Conservation (phyloP, 306 rosid species). For the Ochetophila trinervis region DNA sequence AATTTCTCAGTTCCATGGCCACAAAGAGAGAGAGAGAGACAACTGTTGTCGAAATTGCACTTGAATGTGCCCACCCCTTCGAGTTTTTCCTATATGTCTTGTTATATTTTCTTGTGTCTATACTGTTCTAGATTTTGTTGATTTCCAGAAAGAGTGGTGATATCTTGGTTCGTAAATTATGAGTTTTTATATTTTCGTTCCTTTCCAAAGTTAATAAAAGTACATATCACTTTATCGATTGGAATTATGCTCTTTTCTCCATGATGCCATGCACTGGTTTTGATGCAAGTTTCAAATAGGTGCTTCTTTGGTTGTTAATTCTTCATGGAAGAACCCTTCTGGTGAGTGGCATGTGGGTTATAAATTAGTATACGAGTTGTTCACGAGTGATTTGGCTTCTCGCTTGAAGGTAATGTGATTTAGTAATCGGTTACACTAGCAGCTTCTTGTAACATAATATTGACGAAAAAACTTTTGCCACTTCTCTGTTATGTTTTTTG, state of each 20-base stretch:
- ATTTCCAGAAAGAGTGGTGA: background rate
- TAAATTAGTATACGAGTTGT: conserved; percentile 83
- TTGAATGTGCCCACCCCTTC: background rate
- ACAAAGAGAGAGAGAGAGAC: too few species aligned
- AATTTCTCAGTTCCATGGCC: too few species aligned
- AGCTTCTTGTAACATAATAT: background rate
- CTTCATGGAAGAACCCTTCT: conserved; percentile 91
- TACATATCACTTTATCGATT: too few species aligned
- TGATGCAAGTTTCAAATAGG: conserved; percentile 49
- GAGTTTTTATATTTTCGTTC: background rate
- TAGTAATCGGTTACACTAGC: conserved; percentile 9
- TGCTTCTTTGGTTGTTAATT: conserved; percentile 60
- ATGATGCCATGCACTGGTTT: conserved; percentile 21
- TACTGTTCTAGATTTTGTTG: background rate
- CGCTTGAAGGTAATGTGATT: conserved; percentile 73
- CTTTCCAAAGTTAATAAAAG: too few species aligned
- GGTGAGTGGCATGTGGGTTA: conserved; percentile 97
- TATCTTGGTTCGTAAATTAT: background rate
- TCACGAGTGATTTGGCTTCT: conserved; percentile 61
- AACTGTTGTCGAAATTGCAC: too few species aligned
- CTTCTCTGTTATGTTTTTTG: conserved; percentile 13
- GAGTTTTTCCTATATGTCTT: background rate
- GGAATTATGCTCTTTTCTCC: background rate
- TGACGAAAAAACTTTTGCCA: background rate
- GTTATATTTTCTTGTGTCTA: background rate